phyloP scores from a whole-genome alignment of 805 yeast species.

The Yamadazyma insecticola region DNA sequence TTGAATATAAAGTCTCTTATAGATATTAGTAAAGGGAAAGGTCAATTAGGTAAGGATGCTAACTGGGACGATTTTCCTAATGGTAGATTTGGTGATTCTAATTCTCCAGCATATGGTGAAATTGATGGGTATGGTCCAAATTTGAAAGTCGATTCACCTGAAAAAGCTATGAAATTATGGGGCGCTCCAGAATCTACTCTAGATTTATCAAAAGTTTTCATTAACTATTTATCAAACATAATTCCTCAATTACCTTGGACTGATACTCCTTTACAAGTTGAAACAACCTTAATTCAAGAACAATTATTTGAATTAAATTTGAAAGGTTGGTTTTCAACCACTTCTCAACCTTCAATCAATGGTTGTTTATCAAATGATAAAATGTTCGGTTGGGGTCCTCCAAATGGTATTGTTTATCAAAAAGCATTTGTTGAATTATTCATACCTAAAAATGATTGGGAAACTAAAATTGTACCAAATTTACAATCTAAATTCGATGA shows the following conservation, averaged over 20 bases:
- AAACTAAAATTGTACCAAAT: slow-evolving; percentile 44
- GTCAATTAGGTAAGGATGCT: slow-evolving; percentile 80
- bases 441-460: slow-evolving; percentile 71
- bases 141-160: slow-evolving; percentile 62
- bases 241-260: slow-evolving; percentile 88
- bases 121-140: slow-evolving; percentile 96
- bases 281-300: slow-evolving; percentile 89
- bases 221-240: slow-evolving; percentile 67
- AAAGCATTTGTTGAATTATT: slow-evolving; percentile 87
- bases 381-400: slow-evolving; percentile 97
- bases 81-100: slow-evolving; percentile 92
- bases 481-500: slow-evolving; percentile 34
- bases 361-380: slow-evolving; percentile 75
- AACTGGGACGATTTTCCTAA: slow-evolving; percentile 98
- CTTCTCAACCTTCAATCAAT: slow-evolving; percentile 94
- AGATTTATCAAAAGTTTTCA: slow-evolving; percentile 66
- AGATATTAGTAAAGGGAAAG: slow-evolving; percentile 80
- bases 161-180: slow-evolving; percentile 71
- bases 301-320: slow-evolving; percentile 76
- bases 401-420: slow-evolving; percentile 82
- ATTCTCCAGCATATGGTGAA: slow-evolving; percentile 97
- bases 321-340: slow-evolving; percentile 75
- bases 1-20: slow-evolving; percentile 51
- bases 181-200: slow-evolving; percentile 60
- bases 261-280: slow-evolving; percentile 79